These are phyloP conservation scores for Ustilaginoidea virens DNA, from an alignment of 2,329 filamentous ascomycete species.

Conservation along the genomic window DNA sequence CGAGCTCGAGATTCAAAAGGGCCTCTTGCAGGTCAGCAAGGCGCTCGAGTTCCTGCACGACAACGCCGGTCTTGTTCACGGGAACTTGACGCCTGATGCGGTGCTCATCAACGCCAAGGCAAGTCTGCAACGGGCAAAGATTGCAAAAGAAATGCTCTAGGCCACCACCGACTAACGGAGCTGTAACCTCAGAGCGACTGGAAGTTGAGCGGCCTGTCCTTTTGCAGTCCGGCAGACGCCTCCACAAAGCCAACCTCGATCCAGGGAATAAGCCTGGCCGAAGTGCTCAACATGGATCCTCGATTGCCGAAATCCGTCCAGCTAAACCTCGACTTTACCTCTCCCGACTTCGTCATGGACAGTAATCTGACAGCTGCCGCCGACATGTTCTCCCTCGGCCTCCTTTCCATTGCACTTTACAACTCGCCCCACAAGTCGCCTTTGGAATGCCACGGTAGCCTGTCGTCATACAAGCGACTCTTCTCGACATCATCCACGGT, in stretches of 20 bases:
- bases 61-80: slow-evolving; percentile 84
- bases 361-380: slow-evolving; percentile 70
- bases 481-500: slow-evolving; percentile 66
- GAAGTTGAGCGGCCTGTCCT: slow-evolving; percentile 93
- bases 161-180: neutral
- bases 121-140: slow-evolving; percentile 13
- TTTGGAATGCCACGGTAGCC: slow-evolving; percentile 63
- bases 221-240: slow-evolving; percentile 66
- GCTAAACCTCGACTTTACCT: slow-evolving; percentile 82
- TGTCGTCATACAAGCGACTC: slow-evolving; percentile 71
- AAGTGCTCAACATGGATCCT: slow-evolving; percentile 73
- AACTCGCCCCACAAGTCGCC: slow-evolving; percentile 89
- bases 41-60: slow-evolving; percentile 92
- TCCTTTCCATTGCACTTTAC: slow-evolving; percentile 80
- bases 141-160: neutral
- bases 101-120: slow-evolving; percentile 89
- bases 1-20: slow-evolving; percentile 95
- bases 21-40: slow-evolving; percentile 81
- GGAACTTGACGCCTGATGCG: slow-evolving; percentile 85
- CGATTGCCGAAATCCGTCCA: slow-evolving; percentile 71
- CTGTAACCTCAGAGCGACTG: slow-evolving; percentile 57
- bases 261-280: slow-evolving; percentile 64
- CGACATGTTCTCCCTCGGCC: slow-evolving; percentile 86
- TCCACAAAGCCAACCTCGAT: slow-evolving; percentile 63
- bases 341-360: slow-evolving; percentile 88